phyloP scores from a whole-genome alignment of 768 basidiomycete species.

The Cystofilobasidium ferigula region DNA sequence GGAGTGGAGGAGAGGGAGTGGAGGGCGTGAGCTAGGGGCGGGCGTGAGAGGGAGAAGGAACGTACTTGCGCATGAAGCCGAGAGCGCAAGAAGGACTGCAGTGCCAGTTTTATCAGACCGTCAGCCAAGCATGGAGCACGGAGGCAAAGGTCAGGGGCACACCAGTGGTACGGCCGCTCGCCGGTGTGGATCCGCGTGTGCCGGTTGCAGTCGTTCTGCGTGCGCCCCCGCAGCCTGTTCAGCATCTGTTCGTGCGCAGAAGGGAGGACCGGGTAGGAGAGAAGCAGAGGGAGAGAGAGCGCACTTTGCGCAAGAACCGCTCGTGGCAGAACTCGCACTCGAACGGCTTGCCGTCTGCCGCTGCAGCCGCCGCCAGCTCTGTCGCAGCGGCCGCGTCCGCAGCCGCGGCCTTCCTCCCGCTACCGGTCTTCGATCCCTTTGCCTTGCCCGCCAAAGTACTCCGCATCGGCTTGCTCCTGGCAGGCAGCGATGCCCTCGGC shows the following conservation, averaged over 20 bases:
- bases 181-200: conserved; percentile 20
- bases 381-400: too few species aligned
- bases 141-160: background rate
- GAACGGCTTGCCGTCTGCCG: background rate
- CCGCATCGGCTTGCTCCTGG: too few species aligned
- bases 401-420: too few species aligned
- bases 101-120: background rate
- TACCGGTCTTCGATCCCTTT: too few species aligned
- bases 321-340: conserved; percentile 16
- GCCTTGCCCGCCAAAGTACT: too few species aligned
- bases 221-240: too few species aligned
- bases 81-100: background rate
- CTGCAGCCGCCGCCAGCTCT: background rate
- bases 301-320: conserved; percentile 18
- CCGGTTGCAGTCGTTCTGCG: conserved; percentile 15
- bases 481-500: too few species aligned
- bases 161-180: conserved; percentile 14
- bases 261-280: background rate
- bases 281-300: background rate
- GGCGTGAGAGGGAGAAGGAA: background rate
- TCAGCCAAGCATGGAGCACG: too few species aligned
- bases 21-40: background rate
- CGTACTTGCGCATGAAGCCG: conserved; percentile 11
- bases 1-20: background rate
- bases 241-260: too few species aligned